Conservation (phyloP, 257 asterid species). For the Nicotiana sylvestris region DNA sequence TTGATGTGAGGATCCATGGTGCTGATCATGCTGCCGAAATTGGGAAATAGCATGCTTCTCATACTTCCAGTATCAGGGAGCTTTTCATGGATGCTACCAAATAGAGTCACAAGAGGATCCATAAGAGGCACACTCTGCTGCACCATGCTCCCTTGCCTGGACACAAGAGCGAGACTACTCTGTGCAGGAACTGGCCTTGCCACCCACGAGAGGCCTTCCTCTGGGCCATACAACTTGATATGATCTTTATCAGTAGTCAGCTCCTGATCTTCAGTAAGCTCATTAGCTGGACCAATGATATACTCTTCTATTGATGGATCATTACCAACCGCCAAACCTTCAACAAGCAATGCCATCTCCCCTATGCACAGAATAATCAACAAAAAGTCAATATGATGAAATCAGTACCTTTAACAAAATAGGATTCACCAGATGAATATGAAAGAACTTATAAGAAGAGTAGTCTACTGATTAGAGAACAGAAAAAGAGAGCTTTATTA, state of each 20-base stretch:
- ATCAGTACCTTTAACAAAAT: neutral
- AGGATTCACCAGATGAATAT: neutral
- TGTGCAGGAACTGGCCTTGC: constrained; percentile 62
- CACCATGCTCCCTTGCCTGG: constrained; percentile 65
- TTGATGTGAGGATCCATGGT: constrained; percentile 44
- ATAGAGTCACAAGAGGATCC: constrained; percentile 80
- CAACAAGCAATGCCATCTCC: constrained; percentile 76
- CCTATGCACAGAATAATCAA: constrained; percentile 32
- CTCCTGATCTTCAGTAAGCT: constrained; percentile 43
- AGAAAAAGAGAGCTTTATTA: neutral
- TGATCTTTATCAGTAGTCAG: constrained; percentile 29
- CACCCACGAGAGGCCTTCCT: constrained; percentile 69
- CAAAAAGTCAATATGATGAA: neutral
- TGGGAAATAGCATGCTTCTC: constrained; percentile 83
- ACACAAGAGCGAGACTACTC: constrained; percentile 50
- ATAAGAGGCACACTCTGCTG: constrained; percentile 46
- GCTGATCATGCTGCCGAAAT: constrained; percentile 86
- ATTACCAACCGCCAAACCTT: constrained; percentile 63
- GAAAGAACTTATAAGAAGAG: neutral
- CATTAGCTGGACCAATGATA: constrained; percentile 60
- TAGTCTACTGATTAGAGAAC: neutral
- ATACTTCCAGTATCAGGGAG: constrained; percentile 60
- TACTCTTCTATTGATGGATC: constrained; percentile 70
- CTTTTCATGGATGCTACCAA: constrained; percentile 77
- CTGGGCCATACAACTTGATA: constrained; percentile 67